These are phyloP conservation scores for Globisporangium viniferum DNA, from an alignment of 352 stramenopile genomes.

Conservation along the genomic window DNA sequence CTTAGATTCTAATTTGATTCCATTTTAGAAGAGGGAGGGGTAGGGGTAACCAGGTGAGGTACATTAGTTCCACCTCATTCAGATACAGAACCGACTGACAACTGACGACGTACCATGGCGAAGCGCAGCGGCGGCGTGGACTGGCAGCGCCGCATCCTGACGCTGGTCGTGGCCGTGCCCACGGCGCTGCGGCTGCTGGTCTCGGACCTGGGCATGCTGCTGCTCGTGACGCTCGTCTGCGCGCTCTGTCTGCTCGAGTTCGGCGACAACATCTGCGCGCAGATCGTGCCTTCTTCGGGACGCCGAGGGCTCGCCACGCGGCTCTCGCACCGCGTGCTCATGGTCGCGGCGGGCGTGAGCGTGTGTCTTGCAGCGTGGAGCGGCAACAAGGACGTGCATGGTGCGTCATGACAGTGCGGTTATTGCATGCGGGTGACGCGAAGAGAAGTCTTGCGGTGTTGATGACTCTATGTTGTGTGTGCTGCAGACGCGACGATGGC, in stretches of 20 bases:
- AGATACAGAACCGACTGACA: not conserved
- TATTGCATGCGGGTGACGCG: not conserved
- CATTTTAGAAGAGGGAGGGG: no score
- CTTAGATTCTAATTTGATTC: no score
- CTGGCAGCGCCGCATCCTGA: slow-evolving; percentile 55
- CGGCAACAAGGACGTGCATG: slow-evolving; percentile 30
- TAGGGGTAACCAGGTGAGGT: no score
- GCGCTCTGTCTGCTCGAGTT: slow-evolving; percentile 61
- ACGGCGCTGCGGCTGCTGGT: slow-evolving; percentile 51
- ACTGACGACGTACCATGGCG: slow-evolving; percentile 2
- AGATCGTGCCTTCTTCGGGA: slow-evolving; percentile 24
- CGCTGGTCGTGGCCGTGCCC: slow-evolving; percentile 56
- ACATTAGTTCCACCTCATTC: no score
- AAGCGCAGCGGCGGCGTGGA: slow-evolving; percentile 29
- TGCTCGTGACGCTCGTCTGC: slow-evolving; percentile 48
- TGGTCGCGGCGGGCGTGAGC: slow-evolving; percentile 23
- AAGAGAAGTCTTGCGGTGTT: not conserved
- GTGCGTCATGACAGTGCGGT: slow-evolving; percentile 10
- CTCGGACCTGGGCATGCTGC: slow-evolving; percentile 44
- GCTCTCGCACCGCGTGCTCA: slow-evolving; percentile 22
- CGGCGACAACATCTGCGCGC: slow-evolving; percentile 38
- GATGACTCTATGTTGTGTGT: not conserved
- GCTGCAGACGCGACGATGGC: slow-evolving; percentile 35
- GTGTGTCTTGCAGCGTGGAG: slow-evolving; percentile 37
- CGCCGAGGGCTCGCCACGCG: not conserved